phyloP scores from a whole-genome alignment of 176 grass and related monocot genomes.

The Areca catechu region DNA sequence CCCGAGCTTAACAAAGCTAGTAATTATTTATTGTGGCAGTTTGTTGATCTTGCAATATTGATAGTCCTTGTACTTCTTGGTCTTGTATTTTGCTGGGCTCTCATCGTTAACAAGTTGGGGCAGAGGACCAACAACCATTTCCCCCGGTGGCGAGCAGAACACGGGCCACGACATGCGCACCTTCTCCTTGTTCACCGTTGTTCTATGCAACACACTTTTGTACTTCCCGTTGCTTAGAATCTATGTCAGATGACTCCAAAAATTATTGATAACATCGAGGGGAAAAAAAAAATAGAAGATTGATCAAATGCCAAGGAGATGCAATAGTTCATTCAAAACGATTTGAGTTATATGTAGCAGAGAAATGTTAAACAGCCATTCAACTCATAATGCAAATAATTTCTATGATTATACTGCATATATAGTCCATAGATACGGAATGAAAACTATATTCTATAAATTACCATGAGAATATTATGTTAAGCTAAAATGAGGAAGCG shows the following conservation, averaged over 20 bases:
- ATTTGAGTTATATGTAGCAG: no score
- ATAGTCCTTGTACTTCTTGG: not conserved
- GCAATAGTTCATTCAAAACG: no score
- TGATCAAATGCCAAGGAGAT: not conserved
- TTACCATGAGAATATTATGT: no score
- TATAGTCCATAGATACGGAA: no score
- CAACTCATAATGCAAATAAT: no score
- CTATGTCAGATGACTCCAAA: not conserved
- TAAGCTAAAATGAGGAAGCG: no score
- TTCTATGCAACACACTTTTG: constrained; percentile 19
- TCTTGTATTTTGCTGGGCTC: not conserved
- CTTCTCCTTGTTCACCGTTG: constrained; percentile 19
- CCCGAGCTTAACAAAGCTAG: no score
- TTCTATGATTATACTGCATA: no score
- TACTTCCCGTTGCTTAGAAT: constrained; percentile 25
- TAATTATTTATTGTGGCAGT: constrained; percentile 1
- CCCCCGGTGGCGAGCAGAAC: constrained; percentile 6
- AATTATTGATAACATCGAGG: no score
- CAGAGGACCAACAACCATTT: constrained; percentile 14
- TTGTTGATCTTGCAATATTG: constrained; percentile 18
- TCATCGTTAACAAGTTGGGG: not conserved
- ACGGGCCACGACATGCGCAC: constrained; percentile 16
- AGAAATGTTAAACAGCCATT: no score
- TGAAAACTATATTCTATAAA: no score
- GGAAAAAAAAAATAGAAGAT: not conserved